These are phyloP conservation scores for Ogataea dorogensis DNA, from an alignment of 805 yeast species.

Conservation along the genomic window DNA sequence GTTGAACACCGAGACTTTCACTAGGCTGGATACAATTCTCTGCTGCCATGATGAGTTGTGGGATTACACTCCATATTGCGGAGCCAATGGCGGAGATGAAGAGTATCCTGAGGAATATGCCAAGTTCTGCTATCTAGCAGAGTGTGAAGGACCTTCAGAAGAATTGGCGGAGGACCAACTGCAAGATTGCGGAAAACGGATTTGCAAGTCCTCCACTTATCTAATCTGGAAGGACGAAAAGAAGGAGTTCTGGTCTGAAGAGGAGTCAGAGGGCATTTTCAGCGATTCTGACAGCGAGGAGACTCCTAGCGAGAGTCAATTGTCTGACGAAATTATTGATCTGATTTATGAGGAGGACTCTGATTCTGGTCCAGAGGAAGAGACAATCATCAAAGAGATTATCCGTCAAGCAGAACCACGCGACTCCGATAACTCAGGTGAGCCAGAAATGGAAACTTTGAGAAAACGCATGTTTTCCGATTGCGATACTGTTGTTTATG, in stretches of 20 bases:
- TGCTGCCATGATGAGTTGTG: constrained; percentile 2
- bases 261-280: background rate
- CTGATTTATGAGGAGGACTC: constrained; percentile 4
- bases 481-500: constrained; percentile 4
- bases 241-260: background rate
- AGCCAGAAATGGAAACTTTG: constrained; percentile 5
- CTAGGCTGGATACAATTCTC: constrained; percentile 1
- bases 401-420: constrained; percentile 4
- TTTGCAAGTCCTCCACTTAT: constrained; percentile 1
- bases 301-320: constrained; percentile 6
- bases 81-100: constrained; percentile 2
- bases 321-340: constrained; percentile 1
- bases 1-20: constrained; percentile 13
- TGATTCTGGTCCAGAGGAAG: constrained; percentile 19
- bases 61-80: constrained; percentile 3
- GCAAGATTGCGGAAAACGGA: background rate
- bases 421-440: constrained; percentile 5
- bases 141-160: background rate
- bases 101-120: constrained; percentile 1
- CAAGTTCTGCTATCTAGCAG: constrained; percentile 1
- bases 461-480: constrained; percentile 3
- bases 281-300: constrained; percentile 7
- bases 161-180: background rate
- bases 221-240: constrained; percentile 2
- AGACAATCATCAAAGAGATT: constrained; percentile 7